phyloP scores from a whole-genome alignment of 2,329 filamentous ascomycete species.

The Aspergillus ochraceoroseus region DNA sequence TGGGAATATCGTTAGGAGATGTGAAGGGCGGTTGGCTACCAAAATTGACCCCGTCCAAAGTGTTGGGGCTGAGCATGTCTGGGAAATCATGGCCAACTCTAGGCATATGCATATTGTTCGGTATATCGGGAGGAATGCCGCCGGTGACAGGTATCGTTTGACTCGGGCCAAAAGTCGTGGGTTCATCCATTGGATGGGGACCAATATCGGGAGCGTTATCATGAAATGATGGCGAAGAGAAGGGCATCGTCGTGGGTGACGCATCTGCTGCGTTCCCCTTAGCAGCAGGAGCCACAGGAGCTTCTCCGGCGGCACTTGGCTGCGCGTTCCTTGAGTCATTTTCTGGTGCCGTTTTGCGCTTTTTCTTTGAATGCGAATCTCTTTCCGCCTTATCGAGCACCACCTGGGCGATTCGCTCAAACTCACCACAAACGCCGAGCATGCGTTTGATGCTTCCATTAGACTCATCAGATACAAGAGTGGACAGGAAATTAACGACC shows the following conservation, averaged over 20 bases:
- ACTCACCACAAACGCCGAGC: constrained; percentile 91
- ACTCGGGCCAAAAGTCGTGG: constrained; percentile 25
- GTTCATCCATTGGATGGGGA: constrained; percentile 16
- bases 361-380: constrained; percentile 72
- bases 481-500: constrained; percentile 86
- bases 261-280: constrained; percentile 25
- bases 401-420: constrained; percentile 85
- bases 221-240: constrained; percentile 27
- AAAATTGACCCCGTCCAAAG: constrained; percentile 33
- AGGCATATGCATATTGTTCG: constrained; percentile 28
- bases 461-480: constrained; percentile 81
- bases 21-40: constrained; percentile 30
- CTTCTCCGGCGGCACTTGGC: constrained; percentile 20
- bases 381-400: constrained; percentile 89
- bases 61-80: constrained; percentile 37
- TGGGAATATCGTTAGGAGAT: constrained; percentile 28
- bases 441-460: constrained; percentile 90
- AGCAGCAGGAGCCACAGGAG: constrained; percentile 20
- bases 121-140: constrained; percentile 24
- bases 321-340: constrained; percentile 24
- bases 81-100: constrained; percentile 34
- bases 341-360: constrained; percentile 70
- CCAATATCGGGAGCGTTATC: constrained; percentile 18
- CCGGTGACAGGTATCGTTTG: constrained; percentile 23
- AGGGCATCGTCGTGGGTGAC: constrained; percentile 21